Conservation (phyloP, 2,329 filamentous ascomycete species). For the Trichoderma atrobrunneum region DNA sequence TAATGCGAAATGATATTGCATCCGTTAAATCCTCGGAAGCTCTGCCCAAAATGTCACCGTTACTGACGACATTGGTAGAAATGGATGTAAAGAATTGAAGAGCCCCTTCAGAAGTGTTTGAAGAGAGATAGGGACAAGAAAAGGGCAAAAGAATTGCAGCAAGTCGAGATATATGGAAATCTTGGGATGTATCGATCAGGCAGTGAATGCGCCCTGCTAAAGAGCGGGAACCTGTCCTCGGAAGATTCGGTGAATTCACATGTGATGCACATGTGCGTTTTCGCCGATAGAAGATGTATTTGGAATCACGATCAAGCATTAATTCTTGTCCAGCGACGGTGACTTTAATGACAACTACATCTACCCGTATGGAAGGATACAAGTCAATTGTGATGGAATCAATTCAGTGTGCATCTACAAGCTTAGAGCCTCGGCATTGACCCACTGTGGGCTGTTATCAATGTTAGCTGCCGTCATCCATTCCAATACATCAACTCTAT, state of each 20-base stretch:
- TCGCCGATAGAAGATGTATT: neutral
- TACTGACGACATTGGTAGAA: too few relatives aligned
- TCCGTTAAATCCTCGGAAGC: too few relatives aligned
- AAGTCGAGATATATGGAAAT: too few relatives aligned
- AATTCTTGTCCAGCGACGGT: neutral
- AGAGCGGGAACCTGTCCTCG: neutral
- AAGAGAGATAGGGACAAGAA: too few relatives aligned
- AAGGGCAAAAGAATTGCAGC: neutral
- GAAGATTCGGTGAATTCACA: neutral
- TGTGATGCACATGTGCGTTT: neutral
- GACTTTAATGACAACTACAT: neutral
- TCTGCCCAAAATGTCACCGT: too few relatives aligned
- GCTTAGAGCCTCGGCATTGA: neutral
- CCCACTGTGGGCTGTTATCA: neutral
- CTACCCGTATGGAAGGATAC: neutral
- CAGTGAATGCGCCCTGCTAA: neutral
- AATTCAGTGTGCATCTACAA: neutral
- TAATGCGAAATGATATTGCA: neutral
- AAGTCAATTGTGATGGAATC: neutral
- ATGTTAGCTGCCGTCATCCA: neutral
- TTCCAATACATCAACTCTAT: neutral
- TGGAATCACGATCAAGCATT: neutral
- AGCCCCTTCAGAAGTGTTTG: too few relatives aligned
- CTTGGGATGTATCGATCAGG: neutral
- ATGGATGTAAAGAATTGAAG: too few relatives aligned